Percentiles rank a stretch among this genome's conserved stretches.
Conservation (phyloP, 139 green algal genomes). For the Chlamydomonas sp. region DNA sequence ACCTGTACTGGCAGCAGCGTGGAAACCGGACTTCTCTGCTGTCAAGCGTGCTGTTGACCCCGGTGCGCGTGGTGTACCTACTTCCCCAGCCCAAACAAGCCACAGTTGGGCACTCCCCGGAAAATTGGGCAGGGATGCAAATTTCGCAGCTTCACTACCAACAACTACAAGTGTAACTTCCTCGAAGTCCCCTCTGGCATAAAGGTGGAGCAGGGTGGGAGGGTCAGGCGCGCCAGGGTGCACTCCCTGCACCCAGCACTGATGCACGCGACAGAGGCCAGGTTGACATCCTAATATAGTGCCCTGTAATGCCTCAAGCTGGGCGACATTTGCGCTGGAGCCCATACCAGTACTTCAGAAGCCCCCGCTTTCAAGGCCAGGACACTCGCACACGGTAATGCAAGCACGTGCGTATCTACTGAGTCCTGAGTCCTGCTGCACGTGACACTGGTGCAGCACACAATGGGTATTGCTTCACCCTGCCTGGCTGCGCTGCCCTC, state of each 20-base stretch:
- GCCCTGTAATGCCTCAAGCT: too few relatives aligned
- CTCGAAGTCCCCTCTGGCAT: constrained; percentile 90
- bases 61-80: background rate
- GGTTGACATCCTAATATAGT: too few relatives aligned
- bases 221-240: background rate
- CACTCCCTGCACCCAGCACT: too few relatives aligned
- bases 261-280: too few relatives aligned
- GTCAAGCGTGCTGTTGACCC: background rate
- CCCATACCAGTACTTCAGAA: too few relatives aligned
- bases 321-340: too few relatives aligned
- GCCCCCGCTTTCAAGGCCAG: too few relatives aligned
- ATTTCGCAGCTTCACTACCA: constrained; percentile 86
- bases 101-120: constrained; percentile 76
- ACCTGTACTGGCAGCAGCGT: background rate
- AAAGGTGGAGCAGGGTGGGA: constrained; percentile 65
- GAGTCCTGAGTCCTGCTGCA: too few relatives aligned
- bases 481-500: background rate
- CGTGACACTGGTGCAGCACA: too few relatives aligned
- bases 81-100: constrained; percentile 64
- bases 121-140: constrained; percentile 81
- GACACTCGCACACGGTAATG: too few relatives aligned
- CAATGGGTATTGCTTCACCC: too few relatives aligned
- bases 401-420: too few relatives aligned
- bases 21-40: background rate
- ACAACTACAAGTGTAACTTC: constrained; percentile 95